These are phyloP conservation scores for Diutina catenulata DNA, from an alignment of 1,139 yeast species.

Conservation along the genomic window DNA sequence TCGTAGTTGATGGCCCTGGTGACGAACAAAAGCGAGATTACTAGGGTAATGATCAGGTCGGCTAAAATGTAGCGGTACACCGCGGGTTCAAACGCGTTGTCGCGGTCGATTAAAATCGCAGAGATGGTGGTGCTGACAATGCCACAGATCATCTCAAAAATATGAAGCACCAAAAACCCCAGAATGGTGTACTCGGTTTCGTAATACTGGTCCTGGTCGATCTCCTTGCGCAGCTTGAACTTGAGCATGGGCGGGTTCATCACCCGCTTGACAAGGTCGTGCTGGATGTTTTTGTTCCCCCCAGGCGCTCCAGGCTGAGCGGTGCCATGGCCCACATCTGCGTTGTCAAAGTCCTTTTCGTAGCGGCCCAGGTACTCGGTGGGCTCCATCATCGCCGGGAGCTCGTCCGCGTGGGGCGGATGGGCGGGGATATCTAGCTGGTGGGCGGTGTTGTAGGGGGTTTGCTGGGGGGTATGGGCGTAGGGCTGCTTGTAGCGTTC, in stretches of 20 bases:
- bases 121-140: slow-evolving; percentile 22
- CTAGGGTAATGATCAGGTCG: slow-evolving; percentile 23
- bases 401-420: neutral
- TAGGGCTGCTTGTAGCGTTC: neutral
- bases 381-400: slow-evolving; percentile 4
- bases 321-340: neutral
- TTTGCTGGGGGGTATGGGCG: neutral
- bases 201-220: slow-evolving; percentile 6
- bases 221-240: neutral
- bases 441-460: neutral
- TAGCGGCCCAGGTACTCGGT: neutral
- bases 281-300: neutral
- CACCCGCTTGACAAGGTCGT: slow-evolving; percentile 3
- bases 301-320: neutral
- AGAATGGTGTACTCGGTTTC: slow-evolving; percentile 16
- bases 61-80: slow-evolving; percentile 30
- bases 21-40: slow-evolving; percentile 24
- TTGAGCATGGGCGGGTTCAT: slow-evolving; percentile 4
- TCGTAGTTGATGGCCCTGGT: slow-evolving; percentile 27
- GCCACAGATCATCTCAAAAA: slow-evolving; percentile 24
- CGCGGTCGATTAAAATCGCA: slow-evolving; percentile 17
- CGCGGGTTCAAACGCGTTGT: slow-evolving; percentile 14
- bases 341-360: too few species aligned
- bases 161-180: slow-evolving; percentile 20
- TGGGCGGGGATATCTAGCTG: neutral